These are phyloP conservation scores for Mycocentrospora acerina DNA, from an alignment of 2,329 filamentous ascomycete species.

Conservation along the genomic window DNA sequence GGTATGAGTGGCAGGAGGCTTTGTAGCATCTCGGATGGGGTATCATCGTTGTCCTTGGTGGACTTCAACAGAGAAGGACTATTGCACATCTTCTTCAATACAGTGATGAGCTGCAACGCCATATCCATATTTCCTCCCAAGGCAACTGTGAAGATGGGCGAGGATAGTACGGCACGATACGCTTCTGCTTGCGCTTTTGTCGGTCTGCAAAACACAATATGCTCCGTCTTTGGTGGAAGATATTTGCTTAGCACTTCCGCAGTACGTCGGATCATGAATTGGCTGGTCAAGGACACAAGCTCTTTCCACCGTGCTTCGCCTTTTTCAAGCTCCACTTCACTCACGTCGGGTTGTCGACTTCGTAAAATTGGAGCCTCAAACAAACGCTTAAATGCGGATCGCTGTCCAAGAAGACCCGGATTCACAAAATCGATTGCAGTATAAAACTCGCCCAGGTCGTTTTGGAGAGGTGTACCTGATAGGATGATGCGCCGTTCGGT, in stretches of 20 bases:
- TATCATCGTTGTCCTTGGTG: conserved; percentile 51
- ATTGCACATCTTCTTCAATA: conserved; percentile 75
- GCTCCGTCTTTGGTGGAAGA: conserved; percentile 67
- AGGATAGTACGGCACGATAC: conserved; percentile 65
- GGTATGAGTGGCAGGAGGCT: conserved; percentile 55
- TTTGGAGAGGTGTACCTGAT: conserved; percentile 68
- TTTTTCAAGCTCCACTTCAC: conserved; percentile 62
- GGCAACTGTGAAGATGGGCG: conserved; percentile 62
- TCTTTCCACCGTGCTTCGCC: conserved; percentile 64
- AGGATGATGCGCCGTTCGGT: conserved; percentile 64
- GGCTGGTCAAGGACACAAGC: conserved; percentile 60
- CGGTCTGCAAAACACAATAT: conserved; percentile 66
- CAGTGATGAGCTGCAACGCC: conserved; percentile 68
- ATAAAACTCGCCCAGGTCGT: conserved; percentile 68
- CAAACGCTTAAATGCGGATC: conserved; percentile 63
- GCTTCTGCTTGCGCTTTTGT: conserved; percentile 62
- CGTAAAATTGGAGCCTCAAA: conserved; percentile 66
- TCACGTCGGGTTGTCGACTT: conserved; percentile 65
- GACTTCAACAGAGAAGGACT: conserved; percentile 63
- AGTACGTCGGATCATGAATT: conserved; percentile 67
- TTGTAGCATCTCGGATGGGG: conserved; percentile 49
- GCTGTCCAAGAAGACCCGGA: conserved; percentile 63
- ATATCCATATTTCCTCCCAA: conserved; percentile 64
- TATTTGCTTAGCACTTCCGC: conserved; percentile 67
- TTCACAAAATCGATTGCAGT: conserved; percentile 70